Conservation (phyloP, 768 basidiomycete genomes). For the Tricholoma sp. region DNA sequence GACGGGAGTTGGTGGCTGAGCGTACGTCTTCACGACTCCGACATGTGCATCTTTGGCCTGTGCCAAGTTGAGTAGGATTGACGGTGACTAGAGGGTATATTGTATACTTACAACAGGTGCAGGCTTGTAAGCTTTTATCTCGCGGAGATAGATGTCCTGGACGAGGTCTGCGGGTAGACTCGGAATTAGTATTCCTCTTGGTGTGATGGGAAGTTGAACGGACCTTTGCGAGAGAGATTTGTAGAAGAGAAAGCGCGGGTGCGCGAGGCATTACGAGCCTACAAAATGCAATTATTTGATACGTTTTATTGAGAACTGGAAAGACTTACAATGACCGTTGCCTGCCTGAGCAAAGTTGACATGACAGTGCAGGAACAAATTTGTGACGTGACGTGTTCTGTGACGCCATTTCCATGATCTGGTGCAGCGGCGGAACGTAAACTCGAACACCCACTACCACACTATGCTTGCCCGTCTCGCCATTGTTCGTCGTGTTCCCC, state of each 20-base stretch:
- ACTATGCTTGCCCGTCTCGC: slow-evolving; percentile 40
- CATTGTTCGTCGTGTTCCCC: slow-evolving; percentile 38
- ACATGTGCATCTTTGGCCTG: slow-evolving; percentile 91
- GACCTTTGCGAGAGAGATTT: slow-evolving; percentile 60
- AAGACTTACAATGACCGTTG: slow-evolving; percentile 41
- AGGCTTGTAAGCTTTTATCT: slow-evolving; percentile 88
- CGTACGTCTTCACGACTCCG: slow-evolving; percentile 79
- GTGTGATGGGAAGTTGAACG: slow-evolving; percentile 13
- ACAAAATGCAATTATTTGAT: slow-evolving; percentile 4
- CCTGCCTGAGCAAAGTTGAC: slow-evolving; percentile 64
- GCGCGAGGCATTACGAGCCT: slow-evolving; percentile 52
- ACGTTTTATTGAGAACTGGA: neutral
- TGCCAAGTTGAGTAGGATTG: neutral
- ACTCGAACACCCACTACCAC: slow-evolving; percentile 8
- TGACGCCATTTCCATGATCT: slow-evolving; percentile 7
- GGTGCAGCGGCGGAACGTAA: too few relatives aligned
- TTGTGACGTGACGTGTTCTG: slow-evolving; percentile 38
- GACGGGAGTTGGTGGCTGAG: slow-evolving; percentile 67
- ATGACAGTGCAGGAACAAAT: slow-evolving; percentile 49
- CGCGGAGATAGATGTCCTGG: slow-evolving; percentile 87
- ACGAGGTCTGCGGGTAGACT: slow-evolving; percentile 70
- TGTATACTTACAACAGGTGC: slow-evolving; percentile 50
- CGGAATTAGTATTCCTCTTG: slow-evolving; percentile 25
- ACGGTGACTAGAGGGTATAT: slow-evolving; percentile 11
- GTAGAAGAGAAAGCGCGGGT: slow-evolving; percentile 57